Percentiles rank a stretch among this genome's conserved stretches.
Evolutionary conservation across 331 rosid species (phyloP).

Genomic region (Erythrophleum ivorense): DNA sequence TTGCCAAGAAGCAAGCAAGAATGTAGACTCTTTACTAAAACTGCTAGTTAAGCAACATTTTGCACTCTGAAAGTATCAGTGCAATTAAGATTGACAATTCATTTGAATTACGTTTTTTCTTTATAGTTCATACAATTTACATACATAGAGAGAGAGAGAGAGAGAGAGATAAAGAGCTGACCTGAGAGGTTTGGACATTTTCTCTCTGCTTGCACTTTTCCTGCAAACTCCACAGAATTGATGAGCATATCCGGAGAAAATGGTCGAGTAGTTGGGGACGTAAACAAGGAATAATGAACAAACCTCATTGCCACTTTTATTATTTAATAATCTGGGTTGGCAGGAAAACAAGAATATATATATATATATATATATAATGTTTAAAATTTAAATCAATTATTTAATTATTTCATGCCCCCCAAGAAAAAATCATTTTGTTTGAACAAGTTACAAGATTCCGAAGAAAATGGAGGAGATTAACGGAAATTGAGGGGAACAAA

Average conservation of each 20-base stretch:
- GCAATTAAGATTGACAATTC: too few relatives aligned
- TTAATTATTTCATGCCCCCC: too few relatives aligned
- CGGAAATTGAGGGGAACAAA: neutral
- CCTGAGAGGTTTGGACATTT: conserved; percentile 4
- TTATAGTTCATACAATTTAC: too few relatives aligned
- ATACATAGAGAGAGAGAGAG: too few relatives aligned
- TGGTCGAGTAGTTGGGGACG: neutral
- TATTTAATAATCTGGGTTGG: neutral
- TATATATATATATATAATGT: too few relatives aligned
- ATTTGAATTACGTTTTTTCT: neutral
- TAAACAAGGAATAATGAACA: neutral
- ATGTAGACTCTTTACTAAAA: neutral
- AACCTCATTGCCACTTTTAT: neutral
- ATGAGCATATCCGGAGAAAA: neutral
- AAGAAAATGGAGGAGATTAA: conserved; percentile 10
- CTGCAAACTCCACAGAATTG: neutral
- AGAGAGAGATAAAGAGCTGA: neutral
- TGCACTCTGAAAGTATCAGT: too few relatives aligned
- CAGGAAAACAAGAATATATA: neutral
- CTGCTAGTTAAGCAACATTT: neutral
- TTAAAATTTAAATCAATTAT: too few relatives aligned
- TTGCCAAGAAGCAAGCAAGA: neutral
- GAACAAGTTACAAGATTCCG: neutral
- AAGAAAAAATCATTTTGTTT: neutral
- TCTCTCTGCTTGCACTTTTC: neutral